Evolutionary conservation across 257 asterid genomes (phyloP).

Genomic region (Nicotiana paniculata): DNA sequence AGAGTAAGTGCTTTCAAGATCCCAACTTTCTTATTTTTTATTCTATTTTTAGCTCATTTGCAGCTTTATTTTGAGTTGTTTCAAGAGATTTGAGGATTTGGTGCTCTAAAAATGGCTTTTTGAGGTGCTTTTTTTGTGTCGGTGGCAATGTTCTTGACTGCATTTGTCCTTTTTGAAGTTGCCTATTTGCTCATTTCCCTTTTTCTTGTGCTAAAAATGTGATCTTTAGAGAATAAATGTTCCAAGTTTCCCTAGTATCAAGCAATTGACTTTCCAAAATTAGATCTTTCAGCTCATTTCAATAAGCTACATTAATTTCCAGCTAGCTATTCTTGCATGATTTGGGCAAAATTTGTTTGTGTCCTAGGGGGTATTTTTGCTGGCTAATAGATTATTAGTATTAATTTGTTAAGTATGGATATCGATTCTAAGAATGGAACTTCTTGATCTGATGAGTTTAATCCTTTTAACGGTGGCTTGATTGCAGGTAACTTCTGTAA

Average conservation of each 20-base stretch:
- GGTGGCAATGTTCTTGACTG: constrained; percentile 9
- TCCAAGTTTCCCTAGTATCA: not conserved
- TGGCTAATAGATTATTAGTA: not conserved
- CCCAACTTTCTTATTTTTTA: constrained; percentile 7
- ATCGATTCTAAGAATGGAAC: not conserved
- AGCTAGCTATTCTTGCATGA: constrained; percentile 12
- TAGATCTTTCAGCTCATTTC: constrained; percentile 20
- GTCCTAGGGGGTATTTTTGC: not conserved
- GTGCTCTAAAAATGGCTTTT: not conserved
- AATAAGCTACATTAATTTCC: constrained; percentile 27
- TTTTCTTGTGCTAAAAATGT: constrained; percentile 14
- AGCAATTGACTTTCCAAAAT: constrained; percentile 16
- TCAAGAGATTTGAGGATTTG: constrained; percentile 6
- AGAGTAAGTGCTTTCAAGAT: constrained; percentile 41
- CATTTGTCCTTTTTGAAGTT: constrained; percentile 13
- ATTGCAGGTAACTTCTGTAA: constrained; percentile 56
- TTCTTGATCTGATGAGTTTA: constrained; percentile 19
- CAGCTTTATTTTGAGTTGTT: not conserved
- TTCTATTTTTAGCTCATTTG: not conserved
- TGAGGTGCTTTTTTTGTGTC: not conserved
- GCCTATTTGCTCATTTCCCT: constrained; percentile 8
- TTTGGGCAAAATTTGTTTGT: not conserved
- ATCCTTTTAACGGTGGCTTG: not conserved
- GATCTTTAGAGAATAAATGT: not conserved
- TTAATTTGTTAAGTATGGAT: not conserved